phyloP scores from a whole-genome alignment of 2,329 filamentous ascomycete species.

The Xenoacremonium recifei region DNA sequence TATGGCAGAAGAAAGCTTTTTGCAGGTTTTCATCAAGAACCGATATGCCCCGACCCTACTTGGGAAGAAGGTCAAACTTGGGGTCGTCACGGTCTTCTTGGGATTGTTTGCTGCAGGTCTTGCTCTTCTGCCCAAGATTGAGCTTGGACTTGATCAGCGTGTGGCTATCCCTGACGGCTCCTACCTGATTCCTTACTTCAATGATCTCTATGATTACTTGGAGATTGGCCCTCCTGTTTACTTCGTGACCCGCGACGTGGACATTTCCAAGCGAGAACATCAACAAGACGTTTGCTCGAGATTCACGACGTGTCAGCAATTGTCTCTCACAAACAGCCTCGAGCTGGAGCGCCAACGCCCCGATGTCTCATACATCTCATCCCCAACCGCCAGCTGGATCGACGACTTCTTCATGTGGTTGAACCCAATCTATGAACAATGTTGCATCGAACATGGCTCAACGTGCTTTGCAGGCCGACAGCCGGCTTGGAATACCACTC shows the following conservation, averaged over 20 bases:
- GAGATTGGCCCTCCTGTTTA: slow-evolving; percentile 92
- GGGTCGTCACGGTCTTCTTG: slow-evolving; percentile 77
- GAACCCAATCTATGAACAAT: slow-evolving; percentile 74
- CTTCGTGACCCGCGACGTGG: slow-evolving; percentile 83
- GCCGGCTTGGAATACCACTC: slow-evolving; percentile 84
- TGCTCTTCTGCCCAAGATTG: slow-evolving; percentile 78
- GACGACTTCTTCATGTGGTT: slow-evolving; percentile 97
- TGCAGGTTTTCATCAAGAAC: slow-evolving; percentile 89
- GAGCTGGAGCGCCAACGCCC: slow-evolving; percentile 93
- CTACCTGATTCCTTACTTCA: slow-evolving; percentile 94
- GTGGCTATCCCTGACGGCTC: slow-evolving; percentile 92
- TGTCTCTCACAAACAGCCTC: slow-evolving; percentile 83
- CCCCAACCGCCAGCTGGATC: slow-evolving; percentile 90
- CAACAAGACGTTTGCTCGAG: slow-evolving; percentile 89
- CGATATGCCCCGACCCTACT: slow-evolving; percentile 81
- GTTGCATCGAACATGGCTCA: slow-evolving; percentile 68
- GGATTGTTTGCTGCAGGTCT: slow-evolving; percentile 84
- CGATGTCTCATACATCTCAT: slow-evolving; percentile 82
- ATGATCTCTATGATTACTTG: slow-evolving; percentile 91
- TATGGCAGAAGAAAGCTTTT: slow-evolving; percentile 75
- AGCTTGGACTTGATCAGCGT: slow-evolving; percentile 89
- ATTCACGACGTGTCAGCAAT: slow-evolving; percentile 82
- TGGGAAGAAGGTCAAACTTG: slow-evolving; percentile 74
- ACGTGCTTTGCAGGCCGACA: slow-evolving; percentile 77
- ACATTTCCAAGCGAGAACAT: slow-evolving; percentile 70